Evolutionary conservation across 768 basidiomycete species (phyloP), one percentile per base, ranked within the genome.

Genomic region (Terana coerulea): DNA sequence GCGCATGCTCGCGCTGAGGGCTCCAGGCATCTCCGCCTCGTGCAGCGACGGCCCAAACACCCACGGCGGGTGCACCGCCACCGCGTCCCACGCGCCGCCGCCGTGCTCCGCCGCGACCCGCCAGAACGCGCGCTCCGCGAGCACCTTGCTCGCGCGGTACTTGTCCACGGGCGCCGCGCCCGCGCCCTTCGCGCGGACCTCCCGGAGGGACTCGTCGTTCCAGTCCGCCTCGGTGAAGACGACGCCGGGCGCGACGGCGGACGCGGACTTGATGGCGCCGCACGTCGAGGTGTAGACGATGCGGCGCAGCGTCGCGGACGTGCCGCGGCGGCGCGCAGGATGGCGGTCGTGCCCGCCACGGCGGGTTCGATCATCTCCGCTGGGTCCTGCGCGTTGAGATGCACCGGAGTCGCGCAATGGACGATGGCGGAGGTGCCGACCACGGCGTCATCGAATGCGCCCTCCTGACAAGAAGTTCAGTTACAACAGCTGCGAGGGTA

Each of bases 371-470:
- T 81, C 30, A 88, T 58, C 52, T 87, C 83, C 11, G 66, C 57
- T 2, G 71, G 68, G 35, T 80, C 72, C 15, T 72, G 67, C 1
- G 69, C 73, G 1, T 74, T 67, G 22, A 71, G 53, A 48, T 75
- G 69, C 59, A 83, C 75, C 0, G 87, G 86, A 1, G 85, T 86
- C 0, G 85, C 86, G 3, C 74, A 79, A 59, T 89, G 87, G 33
- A 71, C 75, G 41, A 92, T 78, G 0, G 76, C 89, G 52, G 88
- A 81, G 6, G 90, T 80, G 0, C 77, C 88, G 63, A 82, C 78
- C 51, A 91, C 84, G 0, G 82, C 88, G 44, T 88, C 81, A 61
- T 91, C 88, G 54, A 90, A 94, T 1, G 84, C 86, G 6, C 79
- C 79, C 1, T 75, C 75, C 81, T 83, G 26, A 19, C 2, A 45